These are phyloP conservation scores for Neoboletus brunneissimus DNA, from an alignment of 768 basidiomycete genomes.

Conservation along the genomic window DNA sequence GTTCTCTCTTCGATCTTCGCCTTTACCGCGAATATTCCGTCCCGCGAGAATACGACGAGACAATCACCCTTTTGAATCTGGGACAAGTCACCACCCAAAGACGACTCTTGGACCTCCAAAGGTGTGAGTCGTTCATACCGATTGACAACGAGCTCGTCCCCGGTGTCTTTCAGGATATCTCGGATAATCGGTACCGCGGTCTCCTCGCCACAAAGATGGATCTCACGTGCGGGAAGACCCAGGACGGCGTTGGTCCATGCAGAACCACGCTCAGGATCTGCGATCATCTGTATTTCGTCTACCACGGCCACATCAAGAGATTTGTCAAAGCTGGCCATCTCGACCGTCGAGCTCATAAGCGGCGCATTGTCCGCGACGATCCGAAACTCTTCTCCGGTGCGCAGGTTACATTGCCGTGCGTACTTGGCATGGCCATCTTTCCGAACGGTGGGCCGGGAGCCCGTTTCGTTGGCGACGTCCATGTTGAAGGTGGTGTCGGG, in stretches of 20 bases:
- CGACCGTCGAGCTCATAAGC: too few relatives aligned
- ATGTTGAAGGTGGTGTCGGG: slow-evolving; percentile 38
- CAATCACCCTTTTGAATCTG: slow-evolving; percentile 82
- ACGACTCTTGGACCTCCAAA: slow-evolving; percentile 62
- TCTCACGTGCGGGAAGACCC: slow-evolving; percentile 69
- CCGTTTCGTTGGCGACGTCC: slow-evolving; percentile 21
- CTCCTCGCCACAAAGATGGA: slow-evolving; percentile 96
- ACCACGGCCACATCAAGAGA: slow-evolving; percentile 81
- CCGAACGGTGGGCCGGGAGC: slow-evolving; percentile 27
- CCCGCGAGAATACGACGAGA: slow-evolving; percentile 80
- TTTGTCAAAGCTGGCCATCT: slow-evolving; percentile 48
- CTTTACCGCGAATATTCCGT: slow-evolving; percentile 75
- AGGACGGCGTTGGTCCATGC: slow-evolving; percentile 85
- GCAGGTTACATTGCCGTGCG: slow-evolving; percentile 72
- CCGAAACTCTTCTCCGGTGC: slow-evolving; percentile 89
- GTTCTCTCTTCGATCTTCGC: slow-evolving; percentile 65
- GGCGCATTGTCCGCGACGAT: slow-evolving; percentile 46
- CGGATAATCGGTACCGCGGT: slow-evolving; percentile 81
- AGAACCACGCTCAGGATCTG: slow-evolving; percentile 70
- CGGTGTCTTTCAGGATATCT: slow-evolving; percentile 65
- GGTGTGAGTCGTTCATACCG: slow-evolving; percentile 89
- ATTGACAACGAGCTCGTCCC: slow-evolving; percentile 77
- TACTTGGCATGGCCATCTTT: slow-evolving; percentile 45
- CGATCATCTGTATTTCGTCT: slow-evolving; percentile 97
- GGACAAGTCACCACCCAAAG: slow-evolving; percentile 57